A percentile compares a stretch with the other conserved stretches of the same genome.
Evolutionary conservation across 768 basidiomycete species (phyloP).

Genomic region (Amanita thiersii): DNA sequence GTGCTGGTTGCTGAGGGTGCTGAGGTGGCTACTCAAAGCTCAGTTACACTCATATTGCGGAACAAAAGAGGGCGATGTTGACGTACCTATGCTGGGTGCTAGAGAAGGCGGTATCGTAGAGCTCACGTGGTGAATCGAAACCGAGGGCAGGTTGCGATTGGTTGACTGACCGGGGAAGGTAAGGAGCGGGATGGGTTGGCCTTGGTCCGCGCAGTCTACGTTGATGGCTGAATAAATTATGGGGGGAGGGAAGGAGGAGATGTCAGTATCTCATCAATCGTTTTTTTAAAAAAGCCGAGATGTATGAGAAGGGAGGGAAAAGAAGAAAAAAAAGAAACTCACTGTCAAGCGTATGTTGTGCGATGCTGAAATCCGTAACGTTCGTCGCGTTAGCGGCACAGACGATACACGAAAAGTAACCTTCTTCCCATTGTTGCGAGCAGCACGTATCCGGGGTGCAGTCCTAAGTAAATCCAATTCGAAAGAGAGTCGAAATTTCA

Average conservation of each 20-base stretch:
- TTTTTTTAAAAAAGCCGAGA: no score
- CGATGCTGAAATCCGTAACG: constrained; percentile 20
- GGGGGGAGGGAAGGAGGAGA: no score
- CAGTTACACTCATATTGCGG: no score
- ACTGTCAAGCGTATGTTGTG: constrained; percentile 29
- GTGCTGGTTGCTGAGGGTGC: no score
- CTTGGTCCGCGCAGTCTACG: constrained; percentile 13
- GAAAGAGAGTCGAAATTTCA: neutral
- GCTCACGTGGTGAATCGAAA: constrained; percentile 13
- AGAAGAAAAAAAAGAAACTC: constrained; percentile 9
- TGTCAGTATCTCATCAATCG: no score
- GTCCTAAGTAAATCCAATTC: constrained; percentile 10
- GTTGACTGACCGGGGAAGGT: constrained; percentile 26
- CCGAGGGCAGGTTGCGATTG: constrained; percentile 18
- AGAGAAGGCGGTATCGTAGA: constrained; percentile 2
- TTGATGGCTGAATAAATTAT: constrained; percentile 10
- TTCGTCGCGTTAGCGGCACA: constrained; percentile 26
- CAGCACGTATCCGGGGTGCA: constrained; percentile 29
- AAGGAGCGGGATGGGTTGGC: constrained; percentile 16
- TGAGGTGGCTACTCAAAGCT: no score
- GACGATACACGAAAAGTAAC: constrained; percentile 32
- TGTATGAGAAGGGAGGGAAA: no score
- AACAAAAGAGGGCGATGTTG: no score
- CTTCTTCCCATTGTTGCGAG: constrained; percentile 25
- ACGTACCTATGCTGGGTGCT: no score